Evolutionary conservation across 2,329 filamentous ascomycete genomes (phyloP), one percentile per base, ranked within the genome.

Genomic region (Sporothrix phasma): DNA sequence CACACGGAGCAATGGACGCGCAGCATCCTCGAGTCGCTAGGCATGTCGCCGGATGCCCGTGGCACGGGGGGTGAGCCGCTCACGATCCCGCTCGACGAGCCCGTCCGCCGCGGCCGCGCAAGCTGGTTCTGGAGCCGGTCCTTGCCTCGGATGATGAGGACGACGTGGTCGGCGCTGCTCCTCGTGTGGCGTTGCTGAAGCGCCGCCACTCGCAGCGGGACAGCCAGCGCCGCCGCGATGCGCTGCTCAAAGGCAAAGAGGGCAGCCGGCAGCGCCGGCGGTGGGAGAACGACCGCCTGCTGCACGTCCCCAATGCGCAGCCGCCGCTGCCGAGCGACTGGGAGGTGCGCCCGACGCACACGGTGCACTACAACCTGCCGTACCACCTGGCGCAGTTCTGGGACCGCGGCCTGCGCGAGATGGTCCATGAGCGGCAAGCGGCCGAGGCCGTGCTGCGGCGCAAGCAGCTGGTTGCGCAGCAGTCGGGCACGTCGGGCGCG

Each of bases 241-340:
- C 86, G 2, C 73, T 96, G 61, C 79, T 94, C 37, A 95, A 92
- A 77, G 93, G 93, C 64, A 96, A 95, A 69, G 92, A 97, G 75
- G 93, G 93, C 39, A 93, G 86, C 70, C 84, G 93, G 41, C 87
- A 93, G 71, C 82, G 93, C 59, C 87, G 93, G 70, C 83, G 93
- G 64, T 97, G 92, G 92, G 94, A 99, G 79, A 99, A 97, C 75
- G 93, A 96, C 76, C 91, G 85, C 68, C 85, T 97, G 67, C 78
- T 96, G 64, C 84, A 87, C 75, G 94, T 97, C 66, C 94, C 94
- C 19, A 88, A 94, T 76, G 90, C 83, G 19, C 85, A 93, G 69
- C 90, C 92, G 0, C 94, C 94, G 0, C 81, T 88, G 51, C 86
- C 92, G 0, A 81, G 80, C 65, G 94, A 99, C 76, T 97, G 89